Conservation (phyloP, 805 yeast genomes). For the Kluyveromyces nonfermentans region DNA sequence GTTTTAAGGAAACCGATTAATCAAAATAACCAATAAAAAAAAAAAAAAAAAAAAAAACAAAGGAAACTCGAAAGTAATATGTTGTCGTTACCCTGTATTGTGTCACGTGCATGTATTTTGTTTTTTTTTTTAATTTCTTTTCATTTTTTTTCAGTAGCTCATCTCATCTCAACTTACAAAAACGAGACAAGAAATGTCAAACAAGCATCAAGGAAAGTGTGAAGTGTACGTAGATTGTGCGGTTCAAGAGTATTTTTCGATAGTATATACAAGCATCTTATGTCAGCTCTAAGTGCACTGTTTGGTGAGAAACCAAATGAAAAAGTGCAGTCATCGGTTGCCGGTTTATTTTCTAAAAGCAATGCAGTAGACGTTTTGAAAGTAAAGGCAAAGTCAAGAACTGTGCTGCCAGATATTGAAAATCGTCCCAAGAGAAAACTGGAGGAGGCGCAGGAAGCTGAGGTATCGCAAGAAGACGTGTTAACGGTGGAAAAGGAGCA, state of each 20-base stretch:
- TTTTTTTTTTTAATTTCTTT: not conserved
- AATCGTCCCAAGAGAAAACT: constrained; percentile 11
- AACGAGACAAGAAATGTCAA: too few species aligned
- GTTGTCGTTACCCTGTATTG: not conserved
- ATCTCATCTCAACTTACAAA: constrained; percentile 14
- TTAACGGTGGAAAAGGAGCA: constrained; percentile 11
- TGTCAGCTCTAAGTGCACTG: constrained; percentile 28
- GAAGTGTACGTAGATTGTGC: too few species aligned
- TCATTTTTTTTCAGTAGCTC: constrained; percentile 3
- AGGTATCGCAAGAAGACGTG: constrained; percentile 13
- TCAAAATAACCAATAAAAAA: too few species aligned
- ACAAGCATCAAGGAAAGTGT: too few species aligned
- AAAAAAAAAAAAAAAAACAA: not conserved
- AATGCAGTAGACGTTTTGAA: constrained; percentile 37
- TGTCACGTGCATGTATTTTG: not conserved
- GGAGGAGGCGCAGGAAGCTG: constrained; percentile 5
- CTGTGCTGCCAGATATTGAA: constrained; percentile 11
- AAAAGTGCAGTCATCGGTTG: constrained; percentile 27
- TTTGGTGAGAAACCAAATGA: constrained; percentile 26
- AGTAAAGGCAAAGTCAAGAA: constrained; percentile 15
- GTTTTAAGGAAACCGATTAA: not conserved
- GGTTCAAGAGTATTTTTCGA: too few species aligned
- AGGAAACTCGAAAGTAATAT: too few species aligned
- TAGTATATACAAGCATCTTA: too few species aligned
- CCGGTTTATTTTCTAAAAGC: constrained; percentile 31